These are phyloP conservation scores for Mycena galopus DNA, from an alignment of 768 basidiomycete genomes.

Conservation along the genomic window DNA sequence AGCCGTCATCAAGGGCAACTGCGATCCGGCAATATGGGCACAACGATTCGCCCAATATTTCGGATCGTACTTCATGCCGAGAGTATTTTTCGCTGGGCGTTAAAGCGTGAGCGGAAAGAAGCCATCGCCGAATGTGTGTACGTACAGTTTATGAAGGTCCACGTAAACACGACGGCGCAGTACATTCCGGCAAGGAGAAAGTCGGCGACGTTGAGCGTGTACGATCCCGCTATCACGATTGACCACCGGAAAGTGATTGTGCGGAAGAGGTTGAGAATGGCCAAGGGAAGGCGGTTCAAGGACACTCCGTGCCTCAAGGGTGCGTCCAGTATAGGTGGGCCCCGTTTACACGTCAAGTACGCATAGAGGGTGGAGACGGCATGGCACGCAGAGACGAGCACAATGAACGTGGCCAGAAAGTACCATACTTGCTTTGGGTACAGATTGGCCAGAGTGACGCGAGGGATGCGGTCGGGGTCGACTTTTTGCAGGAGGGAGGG, in stretches of 20 bases:
- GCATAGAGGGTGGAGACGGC: conserved; percentile 33
- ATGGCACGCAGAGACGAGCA: conserved; percentile 43
- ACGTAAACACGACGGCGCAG: conserved; percentile 43
- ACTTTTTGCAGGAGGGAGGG: neutral
- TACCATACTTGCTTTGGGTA: conserved; percentile 54
- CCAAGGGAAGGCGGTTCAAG: conserved; percentile 39
- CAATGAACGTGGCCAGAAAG: conserved; percentile 48
- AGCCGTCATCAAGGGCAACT: conserved; percentile 58
- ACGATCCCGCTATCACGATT: conserved; percentile 39
- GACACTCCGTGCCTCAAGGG: conserved; percentile 19
- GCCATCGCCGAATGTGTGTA: neutral
- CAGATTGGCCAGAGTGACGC: conserved; percentile 21
- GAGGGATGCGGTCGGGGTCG: conserved; percentile 34
- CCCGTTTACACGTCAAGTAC: conserved; percentile 5
- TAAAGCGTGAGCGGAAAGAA: neutral
- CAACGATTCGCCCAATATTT: conserved; percentile 46
- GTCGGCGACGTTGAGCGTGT: conserved; percentile 48
- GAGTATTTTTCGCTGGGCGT: conserved; percentile 36
- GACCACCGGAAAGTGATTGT: conserved; percentile 46
- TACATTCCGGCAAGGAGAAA: conserved; percentile 44
- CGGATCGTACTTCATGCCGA: conserved; percentile 28
- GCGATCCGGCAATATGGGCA: conserved; percentile 48
- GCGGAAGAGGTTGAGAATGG: conserved; percentile 43
- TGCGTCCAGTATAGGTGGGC: neutral
- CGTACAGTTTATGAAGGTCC: conserved; percentile 49